Percentiles rank a stretch among this genome's conserved stretches.
phyloP scores from a whole-genome alignment of 2,329 filamentous ascomycete species.

The Thelonectria discophora region DNA sequence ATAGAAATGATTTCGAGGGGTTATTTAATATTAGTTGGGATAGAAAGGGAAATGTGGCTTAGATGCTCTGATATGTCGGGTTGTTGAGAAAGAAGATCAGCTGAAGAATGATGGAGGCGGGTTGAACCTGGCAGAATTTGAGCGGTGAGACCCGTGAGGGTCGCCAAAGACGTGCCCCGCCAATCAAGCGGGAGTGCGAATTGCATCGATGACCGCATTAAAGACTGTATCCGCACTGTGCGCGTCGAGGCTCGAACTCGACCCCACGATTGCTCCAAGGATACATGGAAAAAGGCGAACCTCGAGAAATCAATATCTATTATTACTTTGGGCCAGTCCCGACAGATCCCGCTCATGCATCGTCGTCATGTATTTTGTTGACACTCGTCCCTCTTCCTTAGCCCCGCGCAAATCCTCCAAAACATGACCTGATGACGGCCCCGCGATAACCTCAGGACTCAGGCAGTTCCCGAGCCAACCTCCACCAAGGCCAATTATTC shows the following conservation, averaged over 20 bases:
- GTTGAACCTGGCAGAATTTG: conserved; percentile 33
- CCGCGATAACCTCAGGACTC: not conserved
- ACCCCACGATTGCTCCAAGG: not conserved
- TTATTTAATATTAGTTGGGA: conserved; percentile 28
- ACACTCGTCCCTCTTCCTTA: not conserved
- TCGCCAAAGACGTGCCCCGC: conserved; percentile 1
- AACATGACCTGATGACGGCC: not conserved
- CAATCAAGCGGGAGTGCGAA: conserved; percentile 17
- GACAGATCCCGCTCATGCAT: not conserved
- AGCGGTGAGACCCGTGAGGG: conserved; percentile 40
- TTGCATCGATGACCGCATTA: conserved; percentile 1
- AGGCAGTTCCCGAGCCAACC: not conserved
- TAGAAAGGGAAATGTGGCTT: no score
- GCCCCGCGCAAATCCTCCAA: not conserved
- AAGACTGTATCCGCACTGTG: not conserved
- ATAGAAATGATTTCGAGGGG: conserved; percentile 26
- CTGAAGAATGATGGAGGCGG: conserved; percentile 10
- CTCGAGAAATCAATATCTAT: not conserved
- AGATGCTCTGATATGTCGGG: no score
- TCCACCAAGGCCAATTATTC: not conserved
- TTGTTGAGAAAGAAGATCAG: conserved; percentile 11
- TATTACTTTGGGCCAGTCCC: not conserved
- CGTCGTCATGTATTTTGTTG: not conserved
- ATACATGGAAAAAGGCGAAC: not conserved
- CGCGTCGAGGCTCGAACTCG: not conserved